Evolutionary conservation across 1,139 yeast genomes (phyloP).

Genomic region (Candida neerlandica): DNA sequence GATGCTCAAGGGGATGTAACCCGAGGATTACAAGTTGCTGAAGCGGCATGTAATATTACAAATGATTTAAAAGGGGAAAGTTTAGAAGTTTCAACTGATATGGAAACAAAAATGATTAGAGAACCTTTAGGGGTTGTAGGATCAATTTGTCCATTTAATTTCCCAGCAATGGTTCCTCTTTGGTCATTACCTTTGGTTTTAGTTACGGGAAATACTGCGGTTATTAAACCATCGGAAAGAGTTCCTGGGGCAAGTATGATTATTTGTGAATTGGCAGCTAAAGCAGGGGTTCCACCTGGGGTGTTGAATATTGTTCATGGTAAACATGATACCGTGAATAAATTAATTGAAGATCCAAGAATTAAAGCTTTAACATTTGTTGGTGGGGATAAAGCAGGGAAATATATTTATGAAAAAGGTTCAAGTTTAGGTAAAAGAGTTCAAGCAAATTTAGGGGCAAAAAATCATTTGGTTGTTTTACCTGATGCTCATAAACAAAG

Average conservation of each 20-base stretch:
- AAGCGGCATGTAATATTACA: conserved; percentile 63
- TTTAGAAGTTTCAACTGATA: conserved; percentile 70
- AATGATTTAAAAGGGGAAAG: conserved; percentile 67
- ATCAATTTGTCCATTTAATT: conserved; percentile 75
- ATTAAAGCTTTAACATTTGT: conserved; percentile 80
- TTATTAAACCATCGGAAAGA: conserved; percentile 77
- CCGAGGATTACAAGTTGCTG: conserved; percentile 82
- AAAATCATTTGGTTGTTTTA: conserved; percentile 71
- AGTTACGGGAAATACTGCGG: conserved; percentile 78
- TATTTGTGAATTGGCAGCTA: conserved; percentile 70
- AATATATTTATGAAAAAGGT: conserved; percentile 70
- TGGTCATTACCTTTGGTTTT: conserved; percentile 79
- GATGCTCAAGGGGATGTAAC: conserved; percentile 82
- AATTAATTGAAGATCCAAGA: conserved; percentile 72
- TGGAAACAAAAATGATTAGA: conserved; percentile 80
- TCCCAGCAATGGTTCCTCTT: conserved; percentile 86
- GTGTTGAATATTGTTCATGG: conserved; percentile 78
- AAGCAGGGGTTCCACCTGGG: conserved; percentile 82
- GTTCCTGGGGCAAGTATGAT: conserved; percentile 81
- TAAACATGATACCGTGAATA: conserved; percentile 73
- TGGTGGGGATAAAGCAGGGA: conserved; percentile 77
- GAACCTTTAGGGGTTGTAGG: conserved; percentile 67
- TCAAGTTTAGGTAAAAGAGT: conserved; percentile 74
- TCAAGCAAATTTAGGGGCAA: conserved; percentile 79
- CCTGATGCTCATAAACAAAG: conserved; percentile 74